A percentile compares a stretch with the other conserved stretches of the same genome.
phyloP scores from a whole-genome alignment of 306 rosid species.

The Corylus heterophylla region DNA sequence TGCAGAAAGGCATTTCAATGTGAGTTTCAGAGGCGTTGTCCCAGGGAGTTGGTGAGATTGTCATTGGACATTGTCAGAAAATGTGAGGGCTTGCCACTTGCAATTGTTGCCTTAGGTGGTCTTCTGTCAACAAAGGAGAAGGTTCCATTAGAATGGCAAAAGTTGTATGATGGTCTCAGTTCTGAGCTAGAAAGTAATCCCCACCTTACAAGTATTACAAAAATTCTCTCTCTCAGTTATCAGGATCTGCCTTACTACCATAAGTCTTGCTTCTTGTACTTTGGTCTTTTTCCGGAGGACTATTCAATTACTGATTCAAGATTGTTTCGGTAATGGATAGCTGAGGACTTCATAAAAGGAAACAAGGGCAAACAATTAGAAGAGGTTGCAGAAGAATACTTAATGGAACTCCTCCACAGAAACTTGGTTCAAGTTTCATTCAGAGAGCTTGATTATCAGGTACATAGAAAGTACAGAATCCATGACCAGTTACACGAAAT shows the following conservation, averaged over 20 bases:
- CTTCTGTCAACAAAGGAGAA: slow-evolving; percentile 11
- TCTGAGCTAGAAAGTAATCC: slow-evolving; percentile 3
- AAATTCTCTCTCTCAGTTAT: background rate
- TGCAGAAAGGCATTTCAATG: background rate
- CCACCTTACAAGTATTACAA: background rate
- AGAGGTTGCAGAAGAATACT: slow-evolving; percentile 6
- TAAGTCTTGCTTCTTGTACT: slow-evolving; percentile 23
- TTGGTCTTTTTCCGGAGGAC: slow-evolving; percentile 19
- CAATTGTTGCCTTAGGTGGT: slow-evolving; percentile 15
- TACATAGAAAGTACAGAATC: background rate
- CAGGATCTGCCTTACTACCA: slow-evolving; percentile 17
- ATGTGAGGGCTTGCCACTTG: slow-evolving; percentile 19
- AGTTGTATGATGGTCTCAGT: background rate
- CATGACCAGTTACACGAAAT: background rate
- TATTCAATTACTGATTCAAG: slow-evolving; percentile 3
- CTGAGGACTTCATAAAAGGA: slow-evolving; percentile 7
- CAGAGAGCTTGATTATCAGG: background rate
- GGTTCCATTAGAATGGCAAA: slow-evolving; percentile 9
- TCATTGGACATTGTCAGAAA: background rate
- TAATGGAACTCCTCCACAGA: background rate
- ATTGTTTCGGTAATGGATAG: slow-evolving; percentile 14
- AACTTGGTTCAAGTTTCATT: background rate
- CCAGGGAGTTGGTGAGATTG: background rate
- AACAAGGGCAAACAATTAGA: background rate
- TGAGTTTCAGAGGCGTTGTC: background rate